Percentiles rank a stretch among this genome's conserved stretches.
These are phyloP conservation scores for Penicillium daleae DNA, from an alignment of 495 filamentous ascomycete genomes.

Conservation along the genomic window DNA sequence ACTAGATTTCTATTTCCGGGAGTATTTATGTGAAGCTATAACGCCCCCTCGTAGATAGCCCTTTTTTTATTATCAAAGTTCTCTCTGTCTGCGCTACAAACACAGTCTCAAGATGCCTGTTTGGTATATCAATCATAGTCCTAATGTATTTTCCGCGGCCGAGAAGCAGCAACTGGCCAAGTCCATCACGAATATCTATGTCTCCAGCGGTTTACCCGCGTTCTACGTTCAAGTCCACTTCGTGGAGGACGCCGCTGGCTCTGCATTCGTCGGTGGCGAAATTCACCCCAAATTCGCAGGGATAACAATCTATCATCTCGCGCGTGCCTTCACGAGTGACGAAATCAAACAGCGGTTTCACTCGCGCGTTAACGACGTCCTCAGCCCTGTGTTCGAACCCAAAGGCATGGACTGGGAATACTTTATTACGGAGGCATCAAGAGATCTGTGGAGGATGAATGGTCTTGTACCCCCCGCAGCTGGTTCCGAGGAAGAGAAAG, in stretches of 20 bases:
- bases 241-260: constrained; percentile 3
- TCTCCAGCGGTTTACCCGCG: constrained; percentile 28
- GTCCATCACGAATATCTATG: constrained; percentile 21
- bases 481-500: constrained; percentile 17
- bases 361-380: constrained; percentile 4
- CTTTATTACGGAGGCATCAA: constrained; percentile 17
- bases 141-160: neutral
- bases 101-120: neutral
- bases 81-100: neutral
- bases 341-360: constrained; percentile 13
- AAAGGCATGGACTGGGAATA: constrained; percentile 25
- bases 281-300: constrained; percentile 9
- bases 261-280: constrained; percentile 1
- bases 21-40: neutral
- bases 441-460: constrained; percentile 27
- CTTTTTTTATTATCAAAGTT: neutral
- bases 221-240: constrained; percentile 29
- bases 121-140: constrained; percentile 2
- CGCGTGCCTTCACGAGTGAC: constrained; percentile 12
- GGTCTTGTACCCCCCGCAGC: constrained; percentile 18
- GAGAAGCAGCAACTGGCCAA: constrained; percentile 25
- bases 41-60: neutral
- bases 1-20: neutral
- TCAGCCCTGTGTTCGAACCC: constrained; percentile 14
- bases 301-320: constrained; percentile 20